These are phyloP conservation scores for Penicillium silybi DNA, from an alignment of 495 filamentous ascomycete species.

Conservation along the genomic window DNA sequence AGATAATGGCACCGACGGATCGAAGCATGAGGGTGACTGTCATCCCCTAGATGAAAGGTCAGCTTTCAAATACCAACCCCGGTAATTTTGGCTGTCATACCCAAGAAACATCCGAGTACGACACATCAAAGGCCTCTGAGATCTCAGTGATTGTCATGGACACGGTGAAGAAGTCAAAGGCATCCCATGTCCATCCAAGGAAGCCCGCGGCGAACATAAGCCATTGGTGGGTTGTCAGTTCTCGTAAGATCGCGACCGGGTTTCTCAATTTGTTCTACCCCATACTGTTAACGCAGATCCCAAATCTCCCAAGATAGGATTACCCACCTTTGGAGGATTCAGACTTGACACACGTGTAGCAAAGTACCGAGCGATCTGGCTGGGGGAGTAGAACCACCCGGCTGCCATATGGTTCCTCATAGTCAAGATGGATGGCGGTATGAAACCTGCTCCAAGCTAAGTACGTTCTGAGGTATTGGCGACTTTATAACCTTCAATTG, in stretches of 20 bases:
- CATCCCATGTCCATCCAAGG: slow-evolving; percentile 39
- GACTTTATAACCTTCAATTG: no score
- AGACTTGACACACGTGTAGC: slow-evolving; percentile 30
- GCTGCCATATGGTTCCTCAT: slow-evolving; percentile 40
- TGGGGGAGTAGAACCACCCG: slow-evolving; percentile 39
- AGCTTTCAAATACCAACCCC: background rate
- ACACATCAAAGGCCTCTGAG: slow-evolving; percentile 26
- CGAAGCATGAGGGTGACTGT: slow-evolving; percentile 75
- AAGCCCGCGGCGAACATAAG: slow-evolving; percentile 34
- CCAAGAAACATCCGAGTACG: slow-evolving; percentile 35
- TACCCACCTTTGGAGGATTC: slow-evolving; percentile 22
- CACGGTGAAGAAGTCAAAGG: slow-evolving; percentile 42
- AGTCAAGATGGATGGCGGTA: background rate
- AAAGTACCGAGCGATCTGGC: slow-evolving; percentile 32
- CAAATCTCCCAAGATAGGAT: background rate
- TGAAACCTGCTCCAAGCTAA: no score
- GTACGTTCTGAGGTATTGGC: no score
- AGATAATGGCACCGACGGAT: slow-evolving; percentile 62
- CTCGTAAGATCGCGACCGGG: slow-evolving; percentile 23
- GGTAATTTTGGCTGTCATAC: no score
- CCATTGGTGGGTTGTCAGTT: slow-evolving; percentile 39
- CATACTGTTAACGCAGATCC: background rate
- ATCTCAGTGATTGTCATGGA: slow-evolving; percentile 36
- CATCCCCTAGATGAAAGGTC: slow-evolving; percentile 51
- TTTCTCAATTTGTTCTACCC: slow-evolving; percentile 21